Conservation (phyloP, 2,329 filamentous ascomycete species). For the Penicillium aurantiogriseum region DNA sequence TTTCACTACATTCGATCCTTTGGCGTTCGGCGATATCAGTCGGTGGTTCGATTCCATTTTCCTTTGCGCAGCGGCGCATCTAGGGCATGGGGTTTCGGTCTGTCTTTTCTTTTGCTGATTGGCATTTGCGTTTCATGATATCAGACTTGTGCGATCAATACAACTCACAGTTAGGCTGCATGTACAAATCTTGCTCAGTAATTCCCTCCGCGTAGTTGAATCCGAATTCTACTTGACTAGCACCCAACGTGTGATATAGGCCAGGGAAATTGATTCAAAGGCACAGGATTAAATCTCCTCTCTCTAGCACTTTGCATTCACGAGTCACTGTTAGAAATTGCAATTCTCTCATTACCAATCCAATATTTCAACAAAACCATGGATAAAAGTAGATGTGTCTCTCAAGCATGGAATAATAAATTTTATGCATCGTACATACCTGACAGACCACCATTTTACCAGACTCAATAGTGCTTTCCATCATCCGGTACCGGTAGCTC, state of each 20-base stretch:
- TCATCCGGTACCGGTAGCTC: neutral
- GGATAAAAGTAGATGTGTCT: neutral
- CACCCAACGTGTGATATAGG: neutral
- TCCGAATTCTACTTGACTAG: neutral
- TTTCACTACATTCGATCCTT: conserved; percentile 12
- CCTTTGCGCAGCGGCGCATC: conserved; percentile 19
- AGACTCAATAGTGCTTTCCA: neutral
- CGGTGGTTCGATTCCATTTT: conserved; percentile 18
- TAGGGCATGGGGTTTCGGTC: conserved; percentile 15
- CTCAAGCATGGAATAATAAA: neutral
- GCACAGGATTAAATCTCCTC: neutral
- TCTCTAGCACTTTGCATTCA: neutral
- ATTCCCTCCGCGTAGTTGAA: neutral
- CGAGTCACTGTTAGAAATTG: neutral
- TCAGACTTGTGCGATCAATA: conserved; percentile 23
- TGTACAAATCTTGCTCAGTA: neutral
- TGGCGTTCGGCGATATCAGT: conserved; percentile 26
- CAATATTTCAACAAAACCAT: too few relatives aligned
- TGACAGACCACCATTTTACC: neutral
- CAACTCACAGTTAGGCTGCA: conserved; percentile 3
- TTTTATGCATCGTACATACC: neutral
- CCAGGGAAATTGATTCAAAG: neutral
- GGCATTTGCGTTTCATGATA: conserved; percentile 31
- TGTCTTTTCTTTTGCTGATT: conserved; percentile 18
- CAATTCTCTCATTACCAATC: neutral